phyloP scores from a whole-genome alignment of 208 protist genomes.

The Acanthamoeba sp. region DNA sequence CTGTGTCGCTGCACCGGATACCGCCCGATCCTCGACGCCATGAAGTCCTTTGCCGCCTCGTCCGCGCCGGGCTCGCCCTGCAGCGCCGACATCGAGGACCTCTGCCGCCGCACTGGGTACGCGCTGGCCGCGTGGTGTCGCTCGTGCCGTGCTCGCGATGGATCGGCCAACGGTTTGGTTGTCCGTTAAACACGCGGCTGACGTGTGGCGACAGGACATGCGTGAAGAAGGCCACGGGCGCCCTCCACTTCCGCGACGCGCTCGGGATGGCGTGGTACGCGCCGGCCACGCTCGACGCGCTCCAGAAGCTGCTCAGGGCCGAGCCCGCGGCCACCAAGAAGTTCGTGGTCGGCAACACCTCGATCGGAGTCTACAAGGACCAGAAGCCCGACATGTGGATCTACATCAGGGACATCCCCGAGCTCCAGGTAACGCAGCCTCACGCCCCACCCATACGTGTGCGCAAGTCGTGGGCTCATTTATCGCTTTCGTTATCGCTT shows the following conservation, averaged over 20 bases:
- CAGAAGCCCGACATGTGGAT: constrained; percentile 42
- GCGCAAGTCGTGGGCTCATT: too few relatives aligned
- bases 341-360: not conserved
- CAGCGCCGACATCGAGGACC: not conserved
- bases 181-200: too few relatives aligned
- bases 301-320: not conserved
- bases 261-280: not conserved
- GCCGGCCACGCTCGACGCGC: not conserved
- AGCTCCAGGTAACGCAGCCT: not conserved
- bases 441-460: too few relatives aligned
- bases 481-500: too few relatives aligned
- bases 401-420: not conserved
- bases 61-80: not conserved
- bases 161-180: too few relatives aligned
- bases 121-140: too few relatives aligned
- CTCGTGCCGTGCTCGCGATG: too few relatives aligned
- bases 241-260: not conserved
- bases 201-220: not conserved
- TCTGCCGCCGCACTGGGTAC: not conserved
- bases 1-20: constrained; percentile 70
- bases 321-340: not conserved
- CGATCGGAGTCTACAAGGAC: constrained; percentile 11
- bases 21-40: constrained; percentile 62
- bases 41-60: not conserved
- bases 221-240: not conserved